Base-by-base conservation (phyloP, 2,329 filamentous ascomycete genomes). In the Alternaria triticina region DNA sequence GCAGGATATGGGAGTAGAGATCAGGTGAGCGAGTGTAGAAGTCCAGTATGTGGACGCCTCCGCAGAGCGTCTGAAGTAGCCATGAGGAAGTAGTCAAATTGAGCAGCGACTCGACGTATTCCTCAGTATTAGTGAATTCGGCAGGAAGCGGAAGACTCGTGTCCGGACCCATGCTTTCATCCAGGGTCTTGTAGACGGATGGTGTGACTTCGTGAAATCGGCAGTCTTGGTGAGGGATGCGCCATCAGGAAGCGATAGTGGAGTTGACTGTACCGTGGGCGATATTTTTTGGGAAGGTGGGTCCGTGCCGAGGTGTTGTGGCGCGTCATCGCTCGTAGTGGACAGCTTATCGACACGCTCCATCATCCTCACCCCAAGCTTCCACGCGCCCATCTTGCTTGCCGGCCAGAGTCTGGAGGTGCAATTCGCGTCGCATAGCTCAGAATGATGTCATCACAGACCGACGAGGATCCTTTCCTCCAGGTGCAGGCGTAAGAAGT, bases 31-130 rank as follows among this genome's bases (percentile, higher is more conserved):
- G 88, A 3, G 94, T 97, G 82, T 97, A 93, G 81, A 99, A 98
- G 79, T 99, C 96, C 60, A 98, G 86, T 66, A 99, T 94, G 77
- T 99, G 96, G 1, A 98, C 92, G n/a, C 95, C 94, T 57, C 96
- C 96, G 76, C 94, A 97, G n/a, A 99, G 86, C 25, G 92, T 93
- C 69, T 93, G 91, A 71, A 97, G 94, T 1, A 93, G 84, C 57
- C 90, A 87, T 49, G 91, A 92, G 3, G 88, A 89, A 6, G 89
- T 89, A 2, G 90, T 87, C 73, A 98, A 97, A 20, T 88, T 78
- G 25, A 98, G 85, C 12, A 98, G 87, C 17, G 89, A 89, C 25
- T 92, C 85, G 52, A 97, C 87, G 79, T 97, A 99, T 57, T 89
- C 86, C 51, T 97, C 92, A 6, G 89, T 82, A 47, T 87, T 88